Evolutionary conservation across 768 basidiomycete species (phyloP), one percentile per base, ranked within the genome.

Genomic region (Trametes villosa): DNA sequence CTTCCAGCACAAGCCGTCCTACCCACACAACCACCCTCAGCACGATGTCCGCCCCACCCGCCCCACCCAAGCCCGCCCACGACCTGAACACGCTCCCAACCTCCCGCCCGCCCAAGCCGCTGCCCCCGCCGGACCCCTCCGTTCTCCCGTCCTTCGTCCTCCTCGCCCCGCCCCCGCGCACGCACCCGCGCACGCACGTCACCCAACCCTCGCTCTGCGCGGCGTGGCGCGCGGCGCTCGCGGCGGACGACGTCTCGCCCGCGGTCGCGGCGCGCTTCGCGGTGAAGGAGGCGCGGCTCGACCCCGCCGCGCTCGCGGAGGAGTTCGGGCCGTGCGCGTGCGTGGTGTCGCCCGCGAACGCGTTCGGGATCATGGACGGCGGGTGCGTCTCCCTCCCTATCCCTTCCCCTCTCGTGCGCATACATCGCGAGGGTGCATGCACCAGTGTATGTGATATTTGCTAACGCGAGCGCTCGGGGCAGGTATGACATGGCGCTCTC

Each of bases 341-440:
- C 53, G 53, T 67, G 38, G 66, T 65, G 40, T 67, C 66, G 3
- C 66, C 66, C 2, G 66, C 66, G 33, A 67, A 67, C 52, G 47
- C 63, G n/a, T 67, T 67, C 49, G 66, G 66, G 24, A 59, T 67
- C 22, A 67, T 67, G 66, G 66, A 67, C 40, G 63, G 66, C 15
- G 66, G 66, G 63, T 67, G 46, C 27, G 63, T 45, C 22, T 29
- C 24, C 13, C 22, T 22, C 22, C 22, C 20, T 7, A 13, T 17
- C 27, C 11, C 27, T 9, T 4, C 12, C 22, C n/a, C n/a, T n/a
- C 29, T 2, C 36, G 17, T 20, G 20, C 31, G 13, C 47, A 34
- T 13, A 7, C 33, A 34, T 38, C 15, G 36, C 15, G 6, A 18
- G 6, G 8, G 15, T 45, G 8, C 18, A 31, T 12, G 18, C 13